Base-by-base conservation (phyloP, 2,329 filamentous ascomycete species). In the Aspergillus tanneri region DNA sequence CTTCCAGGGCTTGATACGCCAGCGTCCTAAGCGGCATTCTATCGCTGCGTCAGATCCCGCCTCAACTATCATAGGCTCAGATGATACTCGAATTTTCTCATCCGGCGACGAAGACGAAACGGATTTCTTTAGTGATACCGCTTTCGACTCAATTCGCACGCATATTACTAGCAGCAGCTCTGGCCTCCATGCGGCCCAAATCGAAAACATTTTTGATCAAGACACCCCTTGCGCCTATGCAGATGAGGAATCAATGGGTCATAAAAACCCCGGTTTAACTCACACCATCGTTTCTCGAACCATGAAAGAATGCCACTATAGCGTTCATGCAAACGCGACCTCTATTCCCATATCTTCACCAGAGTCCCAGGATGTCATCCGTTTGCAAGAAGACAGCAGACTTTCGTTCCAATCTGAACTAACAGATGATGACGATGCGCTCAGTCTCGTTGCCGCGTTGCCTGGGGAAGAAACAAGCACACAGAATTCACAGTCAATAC, bases 151-250 rank as follows among this genome's bases (percentile, higher is more conserved):
- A 40, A 70, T 84, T 49, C 80, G 79, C 49, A 85, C 82, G 8
- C 74, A 79, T 57, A 77, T 77, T 43, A 82, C 80, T 12, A 73
- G 75, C 53, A 79, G 70, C 59, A 77, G 74, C 46, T 77, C 77
- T 21, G 77, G 75, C 34, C 69, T 75, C 50, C 74, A 79, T 57
- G 78, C 79, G 35, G 76, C 80, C 52, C 77, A 77, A 40, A 83
- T 85, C 49, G 80, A 85, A 57, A 82, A 79, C 9, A 82, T 85
- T 58, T 85, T 85, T 63, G 79, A 83, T 63, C 79, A 81, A 59
- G 76, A 74, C 42, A 72, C 71, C 50, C 53, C 64, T 6, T 61
- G 68, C 12, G 58, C 62, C 22, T 41, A 61, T 37, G 67, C 64
- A 38, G 72, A 73, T 53, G 61, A 69, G 52, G 75, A 71, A 57